A percentile compares a stretch with the other conserved stretches of the same genome.
phyloP scores from a whole-genome alignment of 371 early-diverging fungal species.

The Mucor circinelloides region DNA sequence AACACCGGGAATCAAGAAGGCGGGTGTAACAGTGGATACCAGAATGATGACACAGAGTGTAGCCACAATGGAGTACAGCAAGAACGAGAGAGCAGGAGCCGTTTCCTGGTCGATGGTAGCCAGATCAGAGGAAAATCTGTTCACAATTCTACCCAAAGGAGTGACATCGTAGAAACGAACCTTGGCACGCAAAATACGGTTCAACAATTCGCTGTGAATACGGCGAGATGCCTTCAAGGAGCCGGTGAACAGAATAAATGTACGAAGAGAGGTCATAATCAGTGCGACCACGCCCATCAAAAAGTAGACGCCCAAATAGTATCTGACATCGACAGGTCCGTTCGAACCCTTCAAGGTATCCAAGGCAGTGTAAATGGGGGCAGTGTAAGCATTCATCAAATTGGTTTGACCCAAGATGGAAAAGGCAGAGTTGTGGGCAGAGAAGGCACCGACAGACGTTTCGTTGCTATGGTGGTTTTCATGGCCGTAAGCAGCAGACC shows the following conservation, averaged over 20 bases:
- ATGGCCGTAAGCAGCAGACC: conserved; percentile 46
- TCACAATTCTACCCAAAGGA: conserved; percentile 85
- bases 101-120: conserved; percentile 69
- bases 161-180: conserved; percentile 86
- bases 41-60: conserved; percentile 50
- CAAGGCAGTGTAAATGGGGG: background rate
- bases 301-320: conserved; percentile 59
- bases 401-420: conserved; percentile 8
- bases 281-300: conserved; percentile 52
- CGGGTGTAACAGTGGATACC: conserved; percentile 50
- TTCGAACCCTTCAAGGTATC: background rate
- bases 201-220: conserved; percentile 63
- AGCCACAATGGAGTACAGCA: conserved; percentile 52
- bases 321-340: conserved; percentile 38
- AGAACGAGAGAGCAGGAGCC: conserved; percentile 47
- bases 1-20: conserved; percentile 55
- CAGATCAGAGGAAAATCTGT: conserved; percentile 82
- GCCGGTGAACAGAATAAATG: conserved; percentile 47
- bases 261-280: conserved; percentile 40
- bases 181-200: conserved; percentile 70
- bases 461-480: background rate
- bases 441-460: background rate
- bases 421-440: background rate
- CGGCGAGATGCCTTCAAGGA: conserved; percentile 51
- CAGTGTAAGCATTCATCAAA: conserved; percentile 1